Evolutionary conservation across 805 yeast genomes (phyloP).

Genomic region (Ogataea siamensis): DNA sequence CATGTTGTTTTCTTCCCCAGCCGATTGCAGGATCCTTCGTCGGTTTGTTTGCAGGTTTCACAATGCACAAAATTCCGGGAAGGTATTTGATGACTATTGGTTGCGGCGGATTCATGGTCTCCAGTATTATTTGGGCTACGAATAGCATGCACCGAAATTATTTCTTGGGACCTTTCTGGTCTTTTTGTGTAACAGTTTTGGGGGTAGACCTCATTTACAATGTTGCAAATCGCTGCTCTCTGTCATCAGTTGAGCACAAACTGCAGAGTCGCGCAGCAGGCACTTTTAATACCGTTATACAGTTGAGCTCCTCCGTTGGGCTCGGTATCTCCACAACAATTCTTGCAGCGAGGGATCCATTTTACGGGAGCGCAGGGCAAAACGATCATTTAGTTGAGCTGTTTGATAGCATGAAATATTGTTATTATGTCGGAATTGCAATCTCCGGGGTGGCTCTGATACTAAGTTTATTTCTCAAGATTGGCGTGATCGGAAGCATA

Average conservation of each 20-base stretch:
- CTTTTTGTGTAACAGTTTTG: constrained; percentile 38
- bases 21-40: constrained; percentile 42
- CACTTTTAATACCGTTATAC: constrained; percentile 44
- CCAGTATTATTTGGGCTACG: constrained; percentile 44
- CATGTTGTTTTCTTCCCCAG: constrained; percentile 44
- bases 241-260: constrained; percentile 38
- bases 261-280: constrained; percentile 49
- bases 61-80: constrained; percentile 46
- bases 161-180: constrained; percentile 47
- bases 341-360: constrained; percentile 33
- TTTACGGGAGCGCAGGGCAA: constrained; percentile 32
- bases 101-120: constrained; percentile 34
- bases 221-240: constrained; percentile 42
- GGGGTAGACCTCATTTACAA: constrained; percentile 50
- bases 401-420: constrained; percentile 36
- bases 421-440: constrained; percentile 41
- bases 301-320: constrained; percentile 42
- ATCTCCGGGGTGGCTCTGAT: constrained; percentile 31
- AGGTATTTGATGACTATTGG: constrained; percentile 36
- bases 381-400: constrained; percentile 24
- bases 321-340: constrained; percentile 42
- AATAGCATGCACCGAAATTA: constrained; percentile 35
- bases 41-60: constrained; percentile 45
- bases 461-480: constrained; percentile 33
- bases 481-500: constrained; percentile 37